Base-by-base conservation (phyloP, 2,329 filamentous ascomycete genomes). In the Byssothecium circinans region DNA sequence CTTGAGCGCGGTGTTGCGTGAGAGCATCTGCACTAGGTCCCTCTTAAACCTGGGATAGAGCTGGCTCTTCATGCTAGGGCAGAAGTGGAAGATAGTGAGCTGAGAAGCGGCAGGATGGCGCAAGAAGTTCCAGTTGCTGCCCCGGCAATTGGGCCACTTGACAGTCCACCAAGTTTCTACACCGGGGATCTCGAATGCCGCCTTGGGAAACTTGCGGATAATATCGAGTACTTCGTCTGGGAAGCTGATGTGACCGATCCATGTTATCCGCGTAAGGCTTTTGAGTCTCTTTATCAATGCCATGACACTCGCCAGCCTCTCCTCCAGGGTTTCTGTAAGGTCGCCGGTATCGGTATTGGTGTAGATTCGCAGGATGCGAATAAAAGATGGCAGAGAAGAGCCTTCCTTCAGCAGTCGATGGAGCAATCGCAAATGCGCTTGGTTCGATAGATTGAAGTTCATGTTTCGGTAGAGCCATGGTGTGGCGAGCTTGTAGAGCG, bases 391-490 rank as follows among this genome's bases (percentile, higher is more conserved):
- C 22, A 47, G 45, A 4, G 25, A 22, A 27, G 32, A 47, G n/a
- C 33, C 34, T 14, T 32, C 29, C 8, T 20, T 19, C 22, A 30
- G n/a, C 7, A 47, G 22, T 23, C 40, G 48, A 34, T 35, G 33
- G 8, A 43, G 33, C 11, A 40, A 17, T 7, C n/a, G 47, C 19
- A 18, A 11, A 7, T 42, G 15, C 23, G 38, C 27, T 35, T 18
- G 11, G 38, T 27, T 29, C n/a, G 15, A 23, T 14, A 41, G 10
- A 18, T 49, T 22, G 4, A 45, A 8, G 11, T 8, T 20, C 18
- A 49, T 19, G 4, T 38, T 12, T n/a, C 47, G 47, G 19, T 49
- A 49, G 2, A 49, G 29, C 23, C 34, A 40, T 17, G 35, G 37
- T 10, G 32, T 18, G 17, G 43, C 18, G 12, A 49, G 30, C 2